Base-by-base conservation (phyloP, 2,329 filamentous ascomycete genomes). In the Cladophialophora yegresii region DNA sequence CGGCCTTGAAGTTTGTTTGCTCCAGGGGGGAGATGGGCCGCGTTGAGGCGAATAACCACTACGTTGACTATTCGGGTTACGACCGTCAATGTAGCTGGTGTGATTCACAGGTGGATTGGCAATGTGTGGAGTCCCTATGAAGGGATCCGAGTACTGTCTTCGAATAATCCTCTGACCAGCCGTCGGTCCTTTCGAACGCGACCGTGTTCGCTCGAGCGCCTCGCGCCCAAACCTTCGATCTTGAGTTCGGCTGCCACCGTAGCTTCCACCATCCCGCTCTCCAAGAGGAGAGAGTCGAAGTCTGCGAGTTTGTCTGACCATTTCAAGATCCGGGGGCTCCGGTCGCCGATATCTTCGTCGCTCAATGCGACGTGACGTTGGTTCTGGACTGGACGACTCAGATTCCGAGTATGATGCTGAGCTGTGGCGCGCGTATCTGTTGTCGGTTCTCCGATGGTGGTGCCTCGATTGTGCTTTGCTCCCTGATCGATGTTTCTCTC, bases 11-110 rank as follows among this genome's bases (percentile, higher is more conserved):
- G 8, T 23, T 10, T 49, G 28, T 63, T 49, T 49, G 16, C 32
- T 33, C 20, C 36, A 23, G 12, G 55, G 36, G 2, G 57, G 40
- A 22, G 49, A 26, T n/a, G 56, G 49, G 16, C 64, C 64, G 20
- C 51, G 64, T 58, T 66, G 64, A 47, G 64, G 64, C 26, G 64
- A 57, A 55, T 66, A 66, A 13, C 36, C 9, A 5, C 33, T 43
- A 5, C 20, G 47, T 10, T 49, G 49, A 32, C 26, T 26, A 22
- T 28, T 16, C 50, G 50, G 57, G n/a, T 16, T 51, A 20, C 36
- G 32, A 36, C 56, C 56, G 13, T 40, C n/a, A 50, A 54, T 8
- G 28, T 54, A 61, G 58, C 28, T 40, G 26, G 49, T 54, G n/a
- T 26, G 62, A 20, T 43, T 54, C 28, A 12, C 22, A n/a, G 45